Base-by-base conservation (phyloP, 768 basidiomycete genomes). In the Scleroderma bovista region DNA sequence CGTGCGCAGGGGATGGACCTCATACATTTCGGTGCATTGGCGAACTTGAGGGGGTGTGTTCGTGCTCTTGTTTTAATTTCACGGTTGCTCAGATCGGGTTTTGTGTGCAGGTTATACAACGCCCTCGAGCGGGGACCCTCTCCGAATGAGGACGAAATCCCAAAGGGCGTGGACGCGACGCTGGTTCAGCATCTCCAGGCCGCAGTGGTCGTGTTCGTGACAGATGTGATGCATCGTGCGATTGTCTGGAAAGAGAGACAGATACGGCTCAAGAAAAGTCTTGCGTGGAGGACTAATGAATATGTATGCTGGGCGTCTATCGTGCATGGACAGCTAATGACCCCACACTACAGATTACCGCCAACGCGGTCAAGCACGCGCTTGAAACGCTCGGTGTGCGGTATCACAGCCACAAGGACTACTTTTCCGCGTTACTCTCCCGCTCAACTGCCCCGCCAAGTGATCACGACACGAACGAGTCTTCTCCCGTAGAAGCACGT, bases 161-260 rank as follows among this genome's bases (percentile, higher is more conserved):
- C 50, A 37, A n/a, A 23, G n/a, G 63, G 69, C 15, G 76, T 87
- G 33, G 80, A 83, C 6, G 69, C 70, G 0, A 66, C 74, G 8
- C 72, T 77, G 11, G 62, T 88, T 26, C 71, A 60, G 24, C 55
- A 78, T 13, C 54, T 88, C 33, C 68, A 70, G 17, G 68, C 60
- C 10, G 70, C 76, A 26, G 57, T 80, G 19, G 68, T 73, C 9
- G 69, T 73, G 29, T 88, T 86, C 55, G 69, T 76, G 15, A 72
- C 74, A 8, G 72, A 76, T 33, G 47, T 80, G 1, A 65, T 84
- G 2, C 75, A 78, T 48, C 73, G 71, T 31, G 70, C 75, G 19
- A 74, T 86, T 38, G 68, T 77, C 7, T 68, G 74, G 33, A 77
- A 78, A 37, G 83, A 85, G 56, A 77, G 82, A 50, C 85, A 86